Base-by-base conservation (phyloP, 2,329 filamentous ascomycete genomes). In the Aspergillus sp. region DNA sequence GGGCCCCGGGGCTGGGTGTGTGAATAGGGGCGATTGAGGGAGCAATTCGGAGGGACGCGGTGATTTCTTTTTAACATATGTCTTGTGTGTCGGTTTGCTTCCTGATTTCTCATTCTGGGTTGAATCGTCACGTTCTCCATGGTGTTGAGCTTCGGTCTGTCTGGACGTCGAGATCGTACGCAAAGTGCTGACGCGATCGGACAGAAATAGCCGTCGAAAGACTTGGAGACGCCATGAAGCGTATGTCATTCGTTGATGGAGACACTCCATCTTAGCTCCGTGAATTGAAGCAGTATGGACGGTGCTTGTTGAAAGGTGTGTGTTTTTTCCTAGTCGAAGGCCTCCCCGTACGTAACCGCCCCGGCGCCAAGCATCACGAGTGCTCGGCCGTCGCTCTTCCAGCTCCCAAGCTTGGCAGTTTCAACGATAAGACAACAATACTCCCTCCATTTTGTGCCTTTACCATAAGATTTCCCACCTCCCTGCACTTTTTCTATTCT, bases 11-110 rank as follows among this genome's bases (percentile, higher is more conserved):
- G 49, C 48, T 7, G 54, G 49, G 29, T 54, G 38, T 31, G 58
- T 57, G 39, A 66, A 34, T 6, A 68, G 47, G 5, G 65, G 65
- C 1, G 65, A 68, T 48, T 66, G 61, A 2, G 64, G 65, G 27
- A 68, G 62, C 2, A 54, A 55, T 34, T 62, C 48, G 1, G 65
- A 68, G 28, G 56, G 63, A 31, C 46, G 54, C 5, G 37, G 32
- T 13, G 31, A 5, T 42, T 27, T 19, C 31, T 32, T 12, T 11
- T 13, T 11, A 19, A 19, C 19, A 19, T 19, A 19, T 19, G 19
- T 33, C n/a, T 7, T 29, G 29, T n/a, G n/a, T 26, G 31, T 10
- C 19, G 33, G 13, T 34, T 5, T 40, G 19, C 19, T 19, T 19
- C 19, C 19, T 19, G 19, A 19, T 19, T 19, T 19, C 19, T 19